Evolutionary conservation across 176 grass and related monocot genomes (phyloP).

Genomic region (Aegilops umbellulata): DNA sequence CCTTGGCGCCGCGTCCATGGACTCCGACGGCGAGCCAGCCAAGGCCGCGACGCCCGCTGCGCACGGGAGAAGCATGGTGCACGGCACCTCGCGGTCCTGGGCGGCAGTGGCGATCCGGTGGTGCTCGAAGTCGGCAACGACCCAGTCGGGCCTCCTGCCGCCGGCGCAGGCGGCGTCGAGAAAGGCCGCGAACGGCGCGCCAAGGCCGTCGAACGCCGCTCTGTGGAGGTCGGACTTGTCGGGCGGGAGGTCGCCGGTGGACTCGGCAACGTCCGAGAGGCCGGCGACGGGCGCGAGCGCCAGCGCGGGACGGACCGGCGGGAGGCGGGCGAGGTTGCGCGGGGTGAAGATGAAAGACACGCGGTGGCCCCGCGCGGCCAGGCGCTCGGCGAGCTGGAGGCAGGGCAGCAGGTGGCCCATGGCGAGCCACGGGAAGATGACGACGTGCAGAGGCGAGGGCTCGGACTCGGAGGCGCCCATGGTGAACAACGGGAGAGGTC

Average conservation of each 20-base stretch:
- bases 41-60: background rate
- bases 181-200: background rate
- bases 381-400: slow-evolving; percentile 10
- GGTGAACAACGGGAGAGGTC: background rate
- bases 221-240: slow-evolving; percentile 14
- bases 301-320: background rate
- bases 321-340: slow-evolving; percentile 19
- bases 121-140: slow-evolving; percentile 38
- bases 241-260: slow-evolving; percentile 29
- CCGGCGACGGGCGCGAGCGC: slow-evolving; percentile 16
- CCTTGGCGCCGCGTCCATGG: background rate
- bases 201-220: slow-evolving; percentile 45
- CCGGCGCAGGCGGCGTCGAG: background rate
- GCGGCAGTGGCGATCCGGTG: slow-evolving; percentile 39
- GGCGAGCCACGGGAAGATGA: slow-evolving; percentile 34
- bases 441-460: background rate
- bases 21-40: background rate
- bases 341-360: slow-evolving; percentile 34
- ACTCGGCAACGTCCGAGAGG: slow-evolving; percentile 26
- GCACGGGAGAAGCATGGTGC: background rate
- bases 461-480: background rate
- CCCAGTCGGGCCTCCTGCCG: slow-evolving; percentile 22
- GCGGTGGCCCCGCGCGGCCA: slow-evolving; percentile 24
- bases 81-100: background rate
- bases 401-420: slow-evolving; percentile 33